Conservation (phyloP, 495 filamentous ascomycete species). For the Podospora australis region DNA sequence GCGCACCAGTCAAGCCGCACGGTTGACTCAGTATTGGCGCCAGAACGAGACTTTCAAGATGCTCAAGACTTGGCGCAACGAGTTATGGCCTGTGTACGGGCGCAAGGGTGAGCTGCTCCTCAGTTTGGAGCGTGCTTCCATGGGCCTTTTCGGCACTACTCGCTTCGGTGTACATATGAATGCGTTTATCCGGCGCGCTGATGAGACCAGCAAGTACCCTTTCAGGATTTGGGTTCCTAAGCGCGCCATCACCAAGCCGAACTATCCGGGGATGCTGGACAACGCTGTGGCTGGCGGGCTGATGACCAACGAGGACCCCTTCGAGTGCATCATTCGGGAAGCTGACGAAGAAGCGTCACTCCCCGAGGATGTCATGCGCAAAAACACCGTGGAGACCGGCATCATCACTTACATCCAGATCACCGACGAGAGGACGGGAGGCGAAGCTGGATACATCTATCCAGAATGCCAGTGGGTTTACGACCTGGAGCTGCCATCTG, state of each 20-base stretch:
- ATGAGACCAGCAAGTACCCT: conserved; percentile 42
- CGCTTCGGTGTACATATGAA: conserved; percentile 91
- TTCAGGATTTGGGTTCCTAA: conserved; percentile 81
- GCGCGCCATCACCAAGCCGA: conserved; percentile 68
- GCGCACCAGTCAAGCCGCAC: conserved; percentile 53
- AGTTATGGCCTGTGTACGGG: conserved; percentile 79
- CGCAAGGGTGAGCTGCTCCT: conserved; percentile 57
- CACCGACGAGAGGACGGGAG: conserved; percentile 68
- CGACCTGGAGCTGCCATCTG: conserved; percentile 70
- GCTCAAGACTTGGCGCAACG: conserved; percentile 78
- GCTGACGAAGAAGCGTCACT: conserved; percentile 85
- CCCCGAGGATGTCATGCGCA: conserved; percentile 60
- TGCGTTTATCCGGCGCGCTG: conserved; percentile 53
- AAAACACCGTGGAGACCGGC: conserved; percentile 51
- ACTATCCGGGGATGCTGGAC: conserved; percentile 82
- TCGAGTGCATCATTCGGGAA: conserved; percentile 80
- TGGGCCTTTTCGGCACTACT: conserved; percentile 75
- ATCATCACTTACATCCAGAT: conserved; percentile 81
- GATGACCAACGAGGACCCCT: conserved; percentile 64
- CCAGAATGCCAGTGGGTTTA: conserved; percentile 90
- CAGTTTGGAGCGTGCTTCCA: conserved; percentile 72
- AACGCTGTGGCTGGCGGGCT: conserved; percentile 93
- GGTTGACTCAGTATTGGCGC: conserved; percentile 58
- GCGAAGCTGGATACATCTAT: conserved; percentile 81
- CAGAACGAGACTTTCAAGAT: conserved; percentile 59